These are phyloP conservation scores for Neoboletus magnificus DNA, from an alignment of 768 basidiomycete genomes.

Conservation along the genomic window DNA sequence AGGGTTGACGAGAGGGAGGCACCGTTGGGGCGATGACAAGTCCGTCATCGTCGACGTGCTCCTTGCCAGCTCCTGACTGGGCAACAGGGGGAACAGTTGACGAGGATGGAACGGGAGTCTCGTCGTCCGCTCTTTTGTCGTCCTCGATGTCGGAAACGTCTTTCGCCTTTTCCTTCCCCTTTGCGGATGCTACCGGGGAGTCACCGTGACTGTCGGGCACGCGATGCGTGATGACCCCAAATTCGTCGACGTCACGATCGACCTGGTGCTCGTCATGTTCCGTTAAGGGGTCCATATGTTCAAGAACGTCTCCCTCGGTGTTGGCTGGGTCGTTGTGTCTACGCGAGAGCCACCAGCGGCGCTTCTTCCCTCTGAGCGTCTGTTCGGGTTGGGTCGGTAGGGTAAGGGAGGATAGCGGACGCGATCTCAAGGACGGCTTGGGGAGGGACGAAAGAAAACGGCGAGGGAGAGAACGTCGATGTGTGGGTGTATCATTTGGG, in stretches of 20 bases:
- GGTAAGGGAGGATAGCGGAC: constrained; percentile 9
- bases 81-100: constrained; percentile 10
- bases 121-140: background rate
- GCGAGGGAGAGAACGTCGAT: constrained; percentile 28
- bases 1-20: constrained; percentile 7
- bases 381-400: constrained; percentile 23
- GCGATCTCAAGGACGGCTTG: constrained; percentile 21
- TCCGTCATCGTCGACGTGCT: constrained; percentile 17
- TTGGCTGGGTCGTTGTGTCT: constrained; percentile 14
- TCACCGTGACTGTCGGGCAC: constrained; percentile 29
- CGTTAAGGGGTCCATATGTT: constrained; percentile 10
- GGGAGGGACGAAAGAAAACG: constrained; percentile 35
- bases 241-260: constrained; percentile 30
- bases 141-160: constrained; percentile 13
- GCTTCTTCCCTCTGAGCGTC: constrained; percentile 29
- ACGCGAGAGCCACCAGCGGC: constrained; percentile 24
- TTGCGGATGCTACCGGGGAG: constrained; percentile 22
- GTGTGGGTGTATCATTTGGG: background rate
- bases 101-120: constrained; percentile 14
- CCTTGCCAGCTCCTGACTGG: background rate
- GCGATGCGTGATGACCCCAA: constrained; percentile 24
- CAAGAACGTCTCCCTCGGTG: constrained; percentile 14
- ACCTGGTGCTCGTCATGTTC: constrained; percentile 29
- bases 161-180: constrained; percentile 38
- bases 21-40: constrained; percentile 20